Conservation (phyloP, 2,329 filamentous ascomycete species). For the Colletotrichum salicis region DNA sequence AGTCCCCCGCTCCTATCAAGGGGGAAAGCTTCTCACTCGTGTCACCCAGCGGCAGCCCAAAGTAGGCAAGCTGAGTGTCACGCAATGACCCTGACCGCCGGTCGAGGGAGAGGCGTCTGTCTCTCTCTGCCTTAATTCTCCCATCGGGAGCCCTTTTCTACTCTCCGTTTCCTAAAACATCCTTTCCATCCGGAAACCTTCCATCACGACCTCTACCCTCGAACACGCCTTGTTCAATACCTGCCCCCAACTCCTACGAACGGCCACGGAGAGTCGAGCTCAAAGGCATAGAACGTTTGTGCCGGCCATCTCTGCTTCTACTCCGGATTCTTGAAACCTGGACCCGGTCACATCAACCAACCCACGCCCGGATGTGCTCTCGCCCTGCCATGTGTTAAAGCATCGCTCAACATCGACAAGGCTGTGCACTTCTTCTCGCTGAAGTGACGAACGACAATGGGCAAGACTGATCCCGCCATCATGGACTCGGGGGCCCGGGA, state of each 20-base stretch:
- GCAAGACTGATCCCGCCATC: conserved; percentile 15
- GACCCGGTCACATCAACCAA: neutral
- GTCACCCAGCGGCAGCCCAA: conserved; percentile 3
- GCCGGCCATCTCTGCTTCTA: conserved; percentile 20
- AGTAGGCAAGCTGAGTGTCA: conserved; percentile 2
- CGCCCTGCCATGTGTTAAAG: conserved; percentile 22
- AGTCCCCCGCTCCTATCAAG: neutral
- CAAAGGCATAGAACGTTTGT: conserved; percentile 18
- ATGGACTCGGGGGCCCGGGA: conserved; percentile 28
- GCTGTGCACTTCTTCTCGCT: conserved; percentile 16
- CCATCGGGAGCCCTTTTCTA: neutral
- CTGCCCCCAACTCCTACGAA: conserved; percentile 5
- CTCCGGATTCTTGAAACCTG: conserved; percentile 29
- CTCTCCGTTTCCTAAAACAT: conserved; percentile 7
- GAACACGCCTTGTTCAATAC: conserved; percentile 2
- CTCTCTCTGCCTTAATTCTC: neutral
- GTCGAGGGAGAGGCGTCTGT: neutral
- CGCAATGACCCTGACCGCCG: conserved; percentile 20
- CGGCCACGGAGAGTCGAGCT: neutral
- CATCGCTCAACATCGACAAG: conserved; percentile 14
- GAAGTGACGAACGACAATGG: conserved; percentile 5
- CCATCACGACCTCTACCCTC: conserved; percentile 3
- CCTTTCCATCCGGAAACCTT: conserved; percentile 8
- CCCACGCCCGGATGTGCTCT: conserved; percentile 12
- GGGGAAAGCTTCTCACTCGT: neutral